These are phyloP conservation scores for Solanum hybrid DNA, from an alignment of 305 asterid genomes.

Conservation along the genomic window DNA sequence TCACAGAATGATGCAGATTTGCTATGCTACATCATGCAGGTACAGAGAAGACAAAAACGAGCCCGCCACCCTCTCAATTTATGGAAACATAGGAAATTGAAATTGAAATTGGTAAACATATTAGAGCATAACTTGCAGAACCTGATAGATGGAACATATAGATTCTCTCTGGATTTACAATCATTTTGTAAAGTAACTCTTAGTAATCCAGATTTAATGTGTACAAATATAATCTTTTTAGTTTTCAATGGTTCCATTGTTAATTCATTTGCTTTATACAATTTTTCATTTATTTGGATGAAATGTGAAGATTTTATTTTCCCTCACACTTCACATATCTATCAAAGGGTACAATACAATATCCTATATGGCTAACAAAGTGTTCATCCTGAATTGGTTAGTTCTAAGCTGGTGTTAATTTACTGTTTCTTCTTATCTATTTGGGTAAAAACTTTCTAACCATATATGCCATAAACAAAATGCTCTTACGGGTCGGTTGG, in stretches of 20 bases:
- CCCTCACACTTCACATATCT: neutral
- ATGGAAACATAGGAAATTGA: slow-evolving; percentile 42
- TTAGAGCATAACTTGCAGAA: neutral
- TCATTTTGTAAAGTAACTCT: neutral
- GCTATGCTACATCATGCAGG: slow-evolving; percentile 26
- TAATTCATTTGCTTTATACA: neutral
- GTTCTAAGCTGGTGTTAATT: neutral
- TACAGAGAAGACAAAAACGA: slow-evolving; percentile 33
- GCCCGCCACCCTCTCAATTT: slow-evolving; percentile 56
- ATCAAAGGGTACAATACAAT: neutral
- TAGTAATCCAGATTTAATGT: neutral
- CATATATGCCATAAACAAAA: neutral
- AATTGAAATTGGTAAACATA: neutral
- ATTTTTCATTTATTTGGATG: neutral
- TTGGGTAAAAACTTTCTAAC: neutral
- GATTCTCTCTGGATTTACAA: neutral
- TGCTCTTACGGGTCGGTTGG: too few species aligned
- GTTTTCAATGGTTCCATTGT: neutral
- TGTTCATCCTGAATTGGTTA: neutral
- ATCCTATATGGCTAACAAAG: neutral
- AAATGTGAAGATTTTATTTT: neutral
- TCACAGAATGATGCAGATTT: neutral
- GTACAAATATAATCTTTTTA: neutral
- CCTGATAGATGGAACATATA: neutral
- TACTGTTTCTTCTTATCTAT: neutral